Base-by-base conservation (phyloP, 1,284 basidiomycete genomes). In the Chalciporus sp. region DNA sequence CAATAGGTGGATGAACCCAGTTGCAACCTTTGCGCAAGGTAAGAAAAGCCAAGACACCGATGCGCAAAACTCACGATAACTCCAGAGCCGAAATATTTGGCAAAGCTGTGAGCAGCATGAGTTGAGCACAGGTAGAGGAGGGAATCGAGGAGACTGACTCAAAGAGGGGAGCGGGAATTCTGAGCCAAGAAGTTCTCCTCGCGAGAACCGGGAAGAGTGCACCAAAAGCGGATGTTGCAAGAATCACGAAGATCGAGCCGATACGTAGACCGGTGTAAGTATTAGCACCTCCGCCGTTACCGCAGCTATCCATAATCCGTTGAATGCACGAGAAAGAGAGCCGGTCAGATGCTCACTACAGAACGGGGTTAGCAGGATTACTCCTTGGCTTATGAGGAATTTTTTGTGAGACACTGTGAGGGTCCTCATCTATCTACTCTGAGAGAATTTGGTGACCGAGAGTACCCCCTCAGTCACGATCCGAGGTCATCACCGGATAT, bases 51-150 rank as follows among this genome's bases (percentile, higher is more conserved):
- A 57, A 50, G 28, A 46, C 42, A 65, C 42, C 39, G 11, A 59
- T 49, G 48, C 28, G 41, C 43, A 16, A 49, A 42, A 76, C 84
- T 60, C 58, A 90, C 88, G 67, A 95, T 95, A 56, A 96, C 91
- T 28, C 93, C 94, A 8, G 92, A 94, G 45, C 96, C 96, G 73
- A 98, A 98, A 75, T 91, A 98, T 73, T 96, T 97, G 28, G 91
- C 90, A 67, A 96, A 94, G 44, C 89, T 89, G 57, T n/a, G 41
- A 33, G 41, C 23, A 28, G 26, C 37, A 47, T 64, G 14, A 68
- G 48, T 1, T 54, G 14, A 5, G 31, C 9, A 19, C 3, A 40
- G 9, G 20, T 2, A 7, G 19, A 5, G 2, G 20, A 16, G 26
- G 23, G 10, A 28, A 16, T 11, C 7, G 11, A 43, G n/a, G 42